These are phyloP conservation scores for Jatropha curcas DNA, from an alignment of 345 rosid genomes.

Conservation along the genomic window DNA sequence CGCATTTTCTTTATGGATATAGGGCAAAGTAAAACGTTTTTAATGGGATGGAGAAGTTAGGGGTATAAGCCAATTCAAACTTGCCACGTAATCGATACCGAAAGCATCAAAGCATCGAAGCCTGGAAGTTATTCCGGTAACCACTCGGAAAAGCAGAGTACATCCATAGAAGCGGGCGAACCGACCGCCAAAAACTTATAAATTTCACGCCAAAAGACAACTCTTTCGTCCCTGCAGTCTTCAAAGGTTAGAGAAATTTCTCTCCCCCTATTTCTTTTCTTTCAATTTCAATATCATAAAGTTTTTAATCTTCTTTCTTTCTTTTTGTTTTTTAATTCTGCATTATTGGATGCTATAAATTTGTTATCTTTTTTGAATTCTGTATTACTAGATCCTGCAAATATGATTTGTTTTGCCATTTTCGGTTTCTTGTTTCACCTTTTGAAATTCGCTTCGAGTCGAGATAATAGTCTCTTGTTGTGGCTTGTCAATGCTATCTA, in stretches of 20 bases:
- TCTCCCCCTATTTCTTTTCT: neutral
- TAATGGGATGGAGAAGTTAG: neutral
- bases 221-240: neutral
- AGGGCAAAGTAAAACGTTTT: neutral
- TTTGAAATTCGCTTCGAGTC: no score
- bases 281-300: neutral
- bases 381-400: no score
- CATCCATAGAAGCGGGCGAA: no score
- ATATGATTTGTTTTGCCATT: neutral
- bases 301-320: neutral
- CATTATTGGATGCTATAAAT: no score
- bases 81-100: neutral
- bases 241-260: neutral
- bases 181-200: neutral
- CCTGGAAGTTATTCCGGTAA: neutral
- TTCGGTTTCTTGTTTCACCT: no score
- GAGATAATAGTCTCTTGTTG: no score
- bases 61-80: neutral
- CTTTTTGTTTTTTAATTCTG: no score
- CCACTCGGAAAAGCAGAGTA: neutral
- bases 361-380: no score
- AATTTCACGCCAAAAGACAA: neutral
- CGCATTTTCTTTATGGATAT: neutral
- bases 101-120: neutral
- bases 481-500: no score